Evolutionary conservation across 2,329 filamentous ascomycete genomes (phyloP), one percentile per base, ranked within the genome.

Genomic region (Seiridium cupressi): DNA sequence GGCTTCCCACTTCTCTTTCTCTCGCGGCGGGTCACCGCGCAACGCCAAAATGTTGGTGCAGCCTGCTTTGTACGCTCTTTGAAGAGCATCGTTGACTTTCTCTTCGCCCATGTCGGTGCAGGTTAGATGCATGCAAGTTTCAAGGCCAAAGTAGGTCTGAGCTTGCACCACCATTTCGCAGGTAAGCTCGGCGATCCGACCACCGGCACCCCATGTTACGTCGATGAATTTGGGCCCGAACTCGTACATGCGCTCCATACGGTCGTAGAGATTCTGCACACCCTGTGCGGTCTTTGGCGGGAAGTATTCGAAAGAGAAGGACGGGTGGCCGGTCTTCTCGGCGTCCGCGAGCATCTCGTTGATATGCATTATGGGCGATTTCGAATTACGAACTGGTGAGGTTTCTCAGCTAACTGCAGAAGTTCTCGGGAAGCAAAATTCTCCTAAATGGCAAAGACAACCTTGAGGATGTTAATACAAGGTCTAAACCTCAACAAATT

Each of bases 251-350:
- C 93, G 93, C 78, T 99, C 95, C 91, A 99, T 98, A 68, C 95
- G 92, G 70, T 99, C 95, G 83, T 99, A 99, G 61, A 99, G 88
- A 76, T 99, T 99, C 80, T 99, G 95, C 10, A 99, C 94, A 83
- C 95, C 95, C 79, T 95, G 92, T 9, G 92, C 90, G 6, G 95
- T 99, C 81, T 99, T 99, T 44, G 95, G 95, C 56, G 95, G 95
- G 79, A 99, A 99, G 83, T 97, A 99, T 77, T 99, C 95, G 81
- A 99, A 99, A 62, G 95, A 99, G 83, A 97, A 97, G 73, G 93
- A 95, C 60, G 93, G 90, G 70, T 90, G 86, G 73, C 88, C 87
- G 71, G 89, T 87, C 79, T 85, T 84, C 77, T 93, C 87, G 76
- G 93, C 89, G 69, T 94, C 90, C 68, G 86, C 82, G 70, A 99